Percentiles rank a stretch among this genome's conserved stretches.
phyloP scores from a whole-genome alignment of 192 early-diverging fungal genomes.

The Diversispora eburnea region DNA sequence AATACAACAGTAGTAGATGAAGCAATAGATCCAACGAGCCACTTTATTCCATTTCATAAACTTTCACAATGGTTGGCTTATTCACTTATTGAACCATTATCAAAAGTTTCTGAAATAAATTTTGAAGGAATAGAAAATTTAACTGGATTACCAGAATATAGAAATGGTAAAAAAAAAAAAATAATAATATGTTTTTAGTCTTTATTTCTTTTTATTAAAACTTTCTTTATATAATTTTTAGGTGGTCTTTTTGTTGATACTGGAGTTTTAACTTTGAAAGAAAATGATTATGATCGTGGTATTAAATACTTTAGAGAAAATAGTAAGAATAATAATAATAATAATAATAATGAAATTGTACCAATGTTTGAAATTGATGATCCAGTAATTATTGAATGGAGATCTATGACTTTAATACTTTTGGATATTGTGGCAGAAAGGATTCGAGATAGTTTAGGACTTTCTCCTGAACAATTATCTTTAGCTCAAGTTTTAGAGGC shows the following conservation, averaged over 20 bases:
- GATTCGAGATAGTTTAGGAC: slow-evolving; percentile 55
- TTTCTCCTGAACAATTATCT: slow-evolving; percentile 54
- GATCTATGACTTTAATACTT: slow-evolving; percentile 82
- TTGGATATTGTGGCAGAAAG: slow-evolving; percentile 68
- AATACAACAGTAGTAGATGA: not conserved
- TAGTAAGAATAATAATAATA: slow-evolving; percentile 26
- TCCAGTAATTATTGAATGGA: slow-evolving; percentile 88
- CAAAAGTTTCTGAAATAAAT: slow-evolving; percentile 39
- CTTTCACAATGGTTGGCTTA: slow-evolving; percentile 96
- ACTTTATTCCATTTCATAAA: slow-evolving; percentile 84
- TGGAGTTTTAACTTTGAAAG: slow-evolving; percentile 67
- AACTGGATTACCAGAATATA: slow-evolving; percentile 85
- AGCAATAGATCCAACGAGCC: slow-evolving; percentile 32
- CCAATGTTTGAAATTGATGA: slow-evolving; percentile 75
- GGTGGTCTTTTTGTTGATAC: slow-evolving; percentile 86
- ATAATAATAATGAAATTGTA: slow-evolving; percentile 41
- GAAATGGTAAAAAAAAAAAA: slow-evolving; percentile 53
- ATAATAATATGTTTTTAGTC: not conserved
- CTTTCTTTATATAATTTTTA: slow-evolving; percentile 17
- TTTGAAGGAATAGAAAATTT: slow-evolving; percentile 60
- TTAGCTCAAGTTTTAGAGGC: slow-evolving; percentile 87
- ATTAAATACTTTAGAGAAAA: slow-evolving; percentile 49
- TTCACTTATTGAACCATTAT: slow-evolving; percentile 80
- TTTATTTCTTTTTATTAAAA: slow-evolving; percentile 31
- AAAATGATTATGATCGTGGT: slow-evolving; percentile 53